Evolutionary conservation across 164 flowering plant genomes (phyloP), one percentile per base, ranked within the genome.

Genomic region (Buxus sempervirens): DNA sequence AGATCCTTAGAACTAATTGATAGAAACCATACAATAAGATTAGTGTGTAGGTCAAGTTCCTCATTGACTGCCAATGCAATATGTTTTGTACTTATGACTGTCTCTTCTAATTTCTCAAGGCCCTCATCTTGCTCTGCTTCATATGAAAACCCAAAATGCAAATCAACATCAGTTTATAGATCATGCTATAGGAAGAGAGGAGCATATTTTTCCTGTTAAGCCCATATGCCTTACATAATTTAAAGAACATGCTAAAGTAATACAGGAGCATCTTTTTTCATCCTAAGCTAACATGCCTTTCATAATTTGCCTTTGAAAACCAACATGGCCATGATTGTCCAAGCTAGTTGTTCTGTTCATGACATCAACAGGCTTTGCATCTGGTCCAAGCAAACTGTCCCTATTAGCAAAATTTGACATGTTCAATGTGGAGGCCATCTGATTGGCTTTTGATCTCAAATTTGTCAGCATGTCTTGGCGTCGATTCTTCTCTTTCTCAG

Each of bases 71-170:
- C 91, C 76, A 90, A 66, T 53, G 96, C 97, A 73, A 90, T 88
- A 75, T 90, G 98, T 75, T 90, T 93, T 38, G 97, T 86, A 79
- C 97, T 93, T 41, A 77, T 38, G 27, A 89, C 89, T 0, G 93
- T 86, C 72, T 82, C 90, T 79, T 88, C 94, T 82, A 93, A 64
- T 72, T 89, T 84, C 77, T 83, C 96, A 65, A 93, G 97, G 54
- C 85, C 96, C 28, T 93, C 97, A 79, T 94, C 97, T 89, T 94
- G 96, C 65, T 90, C 98, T 94, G 90, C 27, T 68, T 54, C 42
- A 70, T 62, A 60, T 51, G 36, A 26, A 63, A 28, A 20, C 27
- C 28, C 24, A 53, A n/a, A 28, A 41, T 55, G 41, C 27, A 25
- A 24, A 24, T 53, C 20, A 62, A 23, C n/a, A 32, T 61, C 62